These are phyloP conservation scores for Tulasnella sp. DNA, from an alignment of 768 basidiomycete genomes.

Conservation along the genomic window DNA sequence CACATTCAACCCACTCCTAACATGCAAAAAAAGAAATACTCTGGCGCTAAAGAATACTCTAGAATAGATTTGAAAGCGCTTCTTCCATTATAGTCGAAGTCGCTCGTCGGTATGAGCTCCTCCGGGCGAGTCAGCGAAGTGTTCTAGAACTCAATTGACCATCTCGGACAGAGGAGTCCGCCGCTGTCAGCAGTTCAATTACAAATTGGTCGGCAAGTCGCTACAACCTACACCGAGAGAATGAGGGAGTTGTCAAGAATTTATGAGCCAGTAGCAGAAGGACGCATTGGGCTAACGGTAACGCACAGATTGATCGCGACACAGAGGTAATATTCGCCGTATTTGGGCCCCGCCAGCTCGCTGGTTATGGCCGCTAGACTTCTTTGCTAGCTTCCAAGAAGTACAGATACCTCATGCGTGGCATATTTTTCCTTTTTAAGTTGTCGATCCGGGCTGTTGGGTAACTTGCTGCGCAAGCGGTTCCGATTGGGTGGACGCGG, in stretches of 20 bases:
- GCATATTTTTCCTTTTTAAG: constrained; percentile 79
- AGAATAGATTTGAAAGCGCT: no score
- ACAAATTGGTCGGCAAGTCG: constrained; percentile 79
- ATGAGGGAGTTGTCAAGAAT: background rate
- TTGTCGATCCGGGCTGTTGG: constrained; percentile 97
- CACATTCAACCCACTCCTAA: no score
- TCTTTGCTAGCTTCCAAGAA: constrained; percentile 78
- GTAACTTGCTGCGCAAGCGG: constrained; percentile 87
- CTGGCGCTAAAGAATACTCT: no score
- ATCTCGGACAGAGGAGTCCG: constrained; percentile 96
- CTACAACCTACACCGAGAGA: constrained; percentile 69
- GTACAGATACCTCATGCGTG: constrained; percentile 95
- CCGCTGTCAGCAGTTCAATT: constrained; percentile 88
- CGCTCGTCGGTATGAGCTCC: no score
- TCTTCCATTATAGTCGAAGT: no score
- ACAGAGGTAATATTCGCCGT: constrained; percentile 99
- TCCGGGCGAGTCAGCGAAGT: no score
- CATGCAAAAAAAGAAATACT: no score
- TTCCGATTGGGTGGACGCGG: constrained; percentile 87
- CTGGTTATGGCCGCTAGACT: constrained; percentile 75
- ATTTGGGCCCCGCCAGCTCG: constrained; percentile 75
- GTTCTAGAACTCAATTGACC: no score
- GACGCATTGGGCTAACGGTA: background rate
- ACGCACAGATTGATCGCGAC: constrained; percentile 61
- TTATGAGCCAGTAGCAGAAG: background rate